phyloP scores from a whole-genome alignment of 768 basidiomycete genomes.

The Leccinum rimulosum region DNA sequence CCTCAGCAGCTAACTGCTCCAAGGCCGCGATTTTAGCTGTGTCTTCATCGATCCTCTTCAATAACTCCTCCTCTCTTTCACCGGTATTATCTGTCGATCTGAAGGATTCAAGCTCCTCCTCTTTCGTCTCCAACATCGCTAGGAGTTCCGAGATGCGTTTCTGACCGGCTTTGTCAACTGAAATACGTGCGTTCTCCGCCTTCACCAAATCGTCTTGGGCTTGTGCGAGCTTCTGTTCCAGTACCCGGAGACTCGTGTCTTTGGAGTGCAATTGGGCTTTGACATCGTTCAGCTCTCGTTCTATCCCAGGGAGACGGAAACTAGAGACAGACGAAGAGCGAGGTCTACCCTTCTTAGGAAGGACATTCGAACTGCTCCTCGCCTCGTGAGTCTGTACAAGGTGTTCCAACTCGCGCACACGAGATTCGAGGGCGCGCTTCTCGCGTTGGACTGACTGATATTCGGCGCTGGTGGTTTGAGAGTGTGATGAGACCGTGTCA shows the following conservation, averaged over 20 bases:
- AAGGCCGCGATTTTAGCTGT: slow-evolving; percentile 61
- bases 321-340: slow-evolving; percentile 61
- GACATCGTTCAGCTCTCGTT: slow-evolving; percentile 53
- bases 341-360: slow-evolving; percentile 39
- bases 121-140: slow-evolving; percentile 48
- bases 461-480: slow-evolving; percentile 43
- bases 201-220: slow-evolving; percentile 48
- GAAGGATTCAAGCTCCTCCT: slow-evolving; percentile 55
- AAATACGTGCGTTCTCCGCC: slow-evolving; percentile 58
- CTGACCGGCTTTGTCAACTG: slow-evolving; percentile 46
- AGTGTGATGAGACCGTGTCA: slow-evolving; percentile 52
- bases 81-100: slow-evolving; percentile 38
- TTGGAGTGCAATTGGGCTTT: slow-evolving; percentile 44
- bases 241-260: slow-evolving; percentile 40
- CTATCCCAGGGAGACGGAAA: slow-evolving; percentile 47
- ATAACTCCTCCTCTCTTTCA: slow-evolving; percentile 57
- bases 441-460: slow-evolving; percentile 53
- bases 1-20: slow-evolving; percentile 45
- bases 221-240: slow-evolving; percentile 48
- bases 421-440: slow-evolving; percentile 52
- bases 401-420: slow-evolving; percentile 57
- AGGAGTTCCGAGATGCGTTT: slow-evolving; percentile 45
- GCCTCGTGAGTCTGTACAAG: slow-evolving; percentile 37
- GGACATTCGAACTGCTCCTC: slow-evolving; percentile 31
- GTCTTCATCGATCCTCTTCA: slow-evolving; percentile 71